A percentile compares a stretch with the other conserved stretches of the same genome.
phyloP scores from a whole-genome alignment of 139 green algal genomes.

The Ettlia oleoabundans region DNA sequence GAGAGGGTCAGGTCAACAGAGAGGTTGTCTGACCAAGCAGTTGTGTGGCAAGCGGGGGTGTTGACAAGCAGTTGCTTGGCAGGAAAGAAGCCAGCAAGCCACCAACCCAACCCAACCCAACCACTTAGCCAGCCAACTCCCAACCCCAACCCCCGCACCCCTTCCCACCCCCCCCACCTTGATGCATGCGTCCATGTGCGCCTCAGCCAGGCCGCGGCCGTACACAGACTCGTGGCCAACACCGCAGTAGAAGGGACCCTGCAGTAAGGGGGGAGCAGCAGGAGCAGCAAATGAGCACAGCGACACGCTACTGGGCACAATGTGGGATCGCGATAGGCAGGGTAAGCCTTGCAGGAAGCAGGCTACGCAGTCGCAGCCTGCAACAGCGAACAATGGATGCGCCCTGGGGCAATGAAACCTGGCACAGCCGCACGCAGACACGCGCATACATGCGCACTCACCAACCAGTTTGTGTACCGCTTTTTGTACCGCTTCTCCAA shows the following conservation, averaged over 20 bases:
- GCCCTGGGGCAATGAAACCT: no score
- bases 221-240: conserved; percentile 83
- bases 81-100: neutral
- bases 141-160: neutral
- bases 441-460: no score
- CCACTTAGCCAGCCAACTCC: neutral
- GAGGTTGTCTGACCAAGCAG: no score
- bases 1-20: no score
- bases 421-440: no score
- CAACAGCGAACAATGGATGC: no score
- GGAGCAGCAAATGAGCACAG: neutral
- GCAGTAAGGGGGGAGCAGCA: conserved; percentile 45
- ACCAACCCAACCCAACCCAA: neutral
- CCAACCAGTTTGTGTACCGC: no score
- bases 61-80: no score
- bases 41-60: no score
- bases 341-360: no score
- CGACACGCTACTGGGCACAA: neutral
- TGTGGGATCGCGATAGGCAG: neutral
- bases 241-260: conserved; percentile 93
- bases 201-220: conserved; percentile 84
- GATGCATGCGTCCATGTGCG: conserved; percentile 89
- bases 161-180: conserved; percentile 34
- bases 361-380: no score
- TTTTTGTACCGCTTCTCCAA: no score